Percentiles rank a stretch among this genome's conserved stretches.
These are phyloP conservation scores for Miscanthus sacchariflorus DNA, from an alignment of 202 grass and related monocot species.

Conservation along the genomic window DNA sequence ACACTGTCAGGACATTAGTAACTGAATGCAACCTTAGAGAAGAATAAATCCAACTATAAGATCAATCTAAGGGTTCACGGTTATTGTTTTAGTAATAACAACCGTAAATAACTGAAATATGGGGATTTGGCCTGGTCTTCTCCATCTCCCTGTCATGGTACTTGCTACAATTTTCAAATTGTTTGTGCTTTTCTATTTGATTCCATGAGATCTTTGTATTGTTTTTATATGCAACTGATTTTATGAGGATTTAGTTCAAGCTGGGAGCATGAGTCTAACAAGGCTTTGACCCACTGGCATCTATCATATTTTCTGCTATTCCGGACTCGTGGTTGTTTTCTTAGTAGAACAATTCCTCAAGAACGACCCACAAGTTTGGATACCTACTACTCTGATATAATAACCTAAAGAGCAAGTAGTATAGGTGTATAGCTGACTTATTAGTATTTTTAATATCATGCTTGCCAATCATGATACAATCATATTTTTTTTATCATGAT, in stretches of 20 bases:
- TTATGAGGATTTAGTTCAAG: background rate
- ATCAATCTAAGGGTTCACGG: background rate
- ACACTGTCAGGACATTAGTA: background rate
- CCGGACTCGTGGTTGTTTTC: background rate
- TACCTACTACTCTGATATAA: background rate
- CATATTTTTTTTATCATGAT: conserved; percentile 13
- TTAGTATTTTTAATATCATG: background rate
- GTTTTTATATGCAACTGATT: conserved; percentile 19
- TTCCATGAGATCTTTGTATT: background rate
- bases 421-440: background rate
- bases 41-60: background rate
- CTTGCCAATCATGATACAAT: background rate
- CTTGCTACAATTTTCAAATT: conserved; percentile 9
- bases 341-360: background rate
- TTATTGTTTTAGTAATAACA: conserved; percentile 13
- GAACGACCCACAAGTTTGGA: background rate
- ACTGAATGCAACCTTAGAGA: background rate
- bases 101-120: background rate
- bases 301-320: background rate
- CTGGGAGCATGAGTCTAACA: background rate
- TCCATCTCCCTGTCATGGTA: background rate
- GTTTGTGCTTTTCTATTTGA: background rate
- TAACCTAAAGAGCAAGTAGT: background rate
- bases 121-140: background rate
- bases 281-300: background rate